These are phyloP conservation scores for Fomitopsis serialis DNA, from an alignment of 768 basidiomycete species.

Conservation along the genomic window DNA sequence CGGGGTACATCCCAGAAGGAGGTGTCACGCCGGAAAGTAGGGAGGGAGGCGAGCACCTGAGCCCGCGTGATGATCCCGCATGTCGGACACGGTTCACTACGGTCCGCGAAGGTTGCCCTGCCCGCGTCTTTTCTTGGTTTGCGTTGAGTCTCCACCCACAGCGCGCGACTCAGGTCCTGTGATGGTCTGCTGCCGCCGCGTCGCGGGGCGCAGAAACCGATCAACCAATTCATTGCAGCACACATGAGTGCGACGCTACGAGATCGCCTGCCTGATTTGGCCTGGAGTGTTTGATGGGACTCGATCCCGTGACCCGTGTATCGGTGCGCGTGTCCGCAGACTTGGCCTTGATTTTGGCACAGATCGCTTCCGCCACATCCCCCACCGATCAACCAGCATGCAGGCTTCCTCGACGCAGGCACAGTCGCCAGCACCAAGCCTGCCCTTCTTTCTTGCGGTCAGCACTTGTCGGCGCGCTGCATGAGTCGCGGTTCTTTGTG, in stretches of 20 bases:
- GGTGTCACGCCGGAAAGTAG: slow-evolving; percentile 3
- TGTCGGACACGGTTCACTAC: not conserved
- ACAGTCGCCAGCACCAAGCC: not conserved
- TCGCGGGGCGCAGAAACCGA: too few species aligned
- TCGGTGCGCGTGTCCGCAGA: not conserved
- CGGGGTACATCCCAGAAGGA: slow-evolving; percentile 1
- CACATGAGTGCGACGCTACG: too few species aligned
- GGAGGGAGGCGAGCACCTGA: not conserved
- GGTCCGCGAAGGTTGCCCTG: not conserved
- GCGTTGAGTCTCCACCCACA: too few species aligned
- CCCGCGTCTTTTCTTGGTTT: not conserved
- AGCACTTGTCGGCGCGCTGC: not conserved
- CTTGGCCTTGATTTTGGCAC: not conserved
- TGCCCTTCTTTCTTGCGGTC: not conserved
- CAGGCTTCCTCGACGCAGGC: not conserved
- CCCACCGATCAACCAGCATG: not conserved
- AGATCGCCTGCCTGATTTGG: slow-evolving; percentile 2
- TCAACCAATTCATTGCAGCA: too few species aligned
- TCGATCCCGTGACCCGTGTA: not conserved
- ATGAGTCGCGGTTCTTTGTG: not conserved
- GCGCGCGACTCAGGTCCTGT: too few species aligned
- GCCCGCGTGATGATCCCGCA: slow-evolving; percentile 13
- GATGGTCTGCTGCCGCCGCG: too few species aligned
- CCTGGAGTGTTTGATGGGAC: not conserved
- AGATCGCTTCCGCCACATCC: not conserved